Evolutionary conservation across 805 yeast species (phyloP), one percentile per base, ranked within the genome.

Genomic region (Citeromyces matritensis): DNA sequence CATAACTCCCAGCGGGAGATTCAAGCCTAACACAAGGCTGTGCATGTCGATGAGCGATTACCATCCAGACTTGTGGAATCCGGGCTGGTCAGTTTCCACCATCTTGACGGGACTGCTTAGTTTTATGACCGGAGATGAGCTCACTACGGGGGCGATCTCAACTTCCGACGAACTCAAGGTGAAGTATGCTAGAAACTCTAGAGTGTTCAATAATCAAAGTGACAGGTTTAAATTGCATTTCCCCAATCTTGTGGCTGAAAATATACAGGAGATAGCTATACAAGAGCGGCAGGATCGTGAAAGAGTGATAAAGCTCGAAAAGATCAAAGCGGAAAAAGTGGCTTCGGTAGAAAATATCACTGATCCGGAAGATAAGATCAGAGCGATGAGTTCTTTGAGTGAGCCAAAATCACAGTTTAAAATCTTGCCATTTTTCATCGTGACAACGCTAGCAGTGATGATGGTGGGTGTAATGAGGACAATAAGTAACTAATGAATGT

Each of bases 21-120:
- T 86, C 49, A 70, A 73, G 36, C 68, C 84, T 35, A 82, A 82
- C 49, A 74, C 84, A 3, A 60, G 95, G 30, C 62, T 86, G 17
- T 86, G 97, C 55, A 59, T 86, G 30, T 74, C 86, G n/a, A 85
- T 86, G 78, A 77, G 93, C 44, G 96, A 86, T 55, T 86, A 73
- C 51, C 97, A 86, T 44, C 95, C 95, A 3, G 91, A 85, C 50
- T 60, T 79, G 1, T 86, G 97, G 97, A 85, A 86, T 51, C 96
- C 97, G 1, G 84, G 94, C 5, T 86, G 96, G 96, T 73, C 85
- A 29, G 95, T 86, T 15, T 63, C 83, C 23, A 85, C 96, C 0
- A 86, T 86, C 13, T 61, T 86, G 42, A 81, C 75, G 8, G 97
- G 96, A 0, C 58, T 86, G 24, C 58, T 86, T 40, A 82, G 94